Percentiles rank a stretch among this genome's conserved stretches.
phyloP scores from a whole-genome alignment of 768 basidiomycete genomes.

The Naganishia randhawae region DNA sequence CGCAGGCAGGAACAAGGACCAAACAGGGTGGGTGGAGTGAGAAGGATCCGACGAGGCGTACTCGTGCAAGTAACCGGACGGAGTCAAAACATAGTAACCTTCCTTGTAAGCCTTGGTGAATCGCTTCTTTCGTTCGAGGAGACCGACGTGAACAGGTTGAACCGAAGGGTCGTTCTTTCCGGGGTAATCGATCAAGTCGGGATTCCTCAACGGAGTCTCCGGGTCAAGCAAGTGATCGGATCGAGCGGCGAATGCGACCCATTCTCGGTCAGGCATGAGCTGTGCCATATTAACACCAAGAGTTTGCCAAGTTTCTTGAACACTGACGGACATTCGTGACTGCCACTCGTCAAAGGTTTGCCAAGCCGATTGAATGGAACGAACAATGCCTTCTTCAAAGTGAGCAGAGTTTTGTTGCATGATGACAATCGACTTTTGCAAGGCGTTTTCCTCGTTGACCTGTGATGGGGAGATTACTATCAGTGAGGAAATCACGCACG shows the following conservation, averaged over 20 bases:
- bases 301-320: constrained; percentile 69
- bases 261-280: constrained; percentile 81
- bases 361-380: constrained; percentile 94
- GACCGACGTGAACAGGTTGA: constrained; percentile 77
- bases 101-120: constrained; percentile 84
- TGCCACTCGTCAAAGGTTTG: constrained; percentile 82
- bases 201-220: constrained; percentile 73
- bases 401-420: constrained; percentile 97
- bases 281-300: constrained; percentile 72
- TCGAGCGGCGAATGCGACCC: constrained; percentile 90
- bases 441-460: constrained; percentile 92
- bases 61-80: constrained; percentile 94
- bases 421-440: constrained; percentile 95
- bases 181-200: constrained; percentile 69
- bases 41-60: constrained; percentile 72
- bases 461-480: constrained; percentile 27
- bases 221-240: constrained; percentile 94
- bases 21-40: constrained; percentile 59
- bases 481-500: neutral
- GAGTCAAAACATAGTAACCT: constrained; percentile 84
- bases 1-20: constrained; percentile 84
- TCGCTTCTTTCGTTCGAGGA: constrained; percentile 90
- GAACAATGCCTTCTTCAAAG: constrained; percentile 94
- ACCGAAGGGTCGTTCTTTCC: constrained; percentile 85
- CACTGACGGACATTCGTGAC: constrained; percentile 67